Evolutionary conservation across 306 rosid genomes (phyloP).

Genomic region (Cicer pinnatifidum): DNA sequence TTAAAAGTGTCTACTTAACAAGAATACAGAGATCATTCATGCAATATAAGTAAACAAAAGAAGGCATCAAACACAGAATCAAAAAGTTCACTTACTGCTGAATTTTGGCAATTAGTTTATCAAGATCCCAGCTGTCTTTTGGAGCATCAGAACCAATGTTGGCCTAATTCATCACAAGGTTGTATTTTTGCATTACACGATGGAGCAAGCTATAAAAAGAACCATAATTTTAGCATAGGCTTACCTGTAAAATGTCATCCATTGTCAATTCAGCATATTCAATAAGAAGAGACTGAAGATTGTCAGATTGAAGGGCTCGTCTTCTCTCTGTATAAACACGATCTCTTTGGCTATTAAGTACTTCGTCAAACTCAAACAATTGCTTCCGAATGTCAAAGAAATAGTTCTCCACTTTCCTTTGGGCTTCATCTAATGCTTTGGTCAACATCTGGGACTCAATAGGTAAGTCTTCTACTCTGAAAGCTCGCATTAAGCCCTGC

Average conservation of each 20-base stretch:
- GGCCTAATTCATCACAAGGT: slow-evolving; percentile 62
- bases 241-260: slow-evolving; percentile 90
- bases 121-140: slow-evolving; percentile 93
- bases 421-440: slow-evolving; percentile 98
- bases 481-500: slow-evolving; percentile 95
- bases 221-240: slow-evolving; percentile 20
- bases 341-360: slow-evolving; percentile 94
- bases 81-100: slow-evolving; percentile 79
- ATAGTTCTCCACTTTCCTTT: slow-evolving; percentile 94
- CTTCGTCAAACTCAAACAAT: slow-evolving; percentile 93
- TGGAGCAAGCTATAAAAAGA: slow-evolving; percentile 8
- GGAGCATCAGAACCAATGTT: slow-evolving; percentile 88
- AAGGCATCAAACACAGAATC: slow-evolving; percentile 39
- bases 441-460: slow-evolving; percentile 97
- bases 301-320: slow-evolving; percentile 86
- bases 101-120: slow-evolving; percentile 84
- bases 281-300: slow-evolving; percentile 78
- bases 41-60: slow-evolving; percentile 24
- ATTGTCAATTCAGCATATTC: slow-evolving; percentile 97
- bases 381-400: slow-evolving; percentile 97
- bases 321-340: slow-evolving; percentile 94
- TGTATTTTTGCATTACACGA: slow-evolving; percentile 25
- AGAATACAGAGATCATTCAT: slow-evolving; percentile 21
- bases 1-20: slow-evolving; percentile 9
- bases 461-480: slow-evolving; percentile 96